Evolutionary conservation across 2,329 filamentous ascomycete species (phyloP).

Genomic region (Diaporthe ampelina): DNA sequence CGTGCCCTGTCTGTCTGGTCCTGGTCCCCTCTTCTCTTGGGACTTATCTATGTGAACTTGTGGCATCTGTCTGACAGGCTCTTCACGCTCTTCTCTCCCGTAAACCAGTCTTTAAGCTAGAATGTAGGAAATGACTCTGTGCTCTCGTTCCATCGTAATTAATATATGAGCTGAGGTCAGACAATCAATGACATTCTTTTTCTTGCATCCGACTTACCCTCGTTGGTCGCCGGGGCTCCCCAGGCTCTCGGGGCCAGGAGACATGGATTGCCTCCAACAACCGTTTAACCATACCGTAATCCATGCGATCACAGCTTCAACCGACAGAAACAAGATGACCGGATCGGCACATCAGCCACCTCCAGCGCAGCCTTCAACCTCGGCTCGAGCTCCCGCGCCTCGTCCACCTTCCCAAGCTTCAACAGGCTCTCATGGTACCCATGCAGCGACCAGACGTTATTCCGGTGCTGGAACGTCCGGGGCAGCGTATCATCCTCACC

Average conservation of each 20-base stretch:
- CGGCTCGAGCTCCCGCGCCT: slow-evolving; percentile 54
- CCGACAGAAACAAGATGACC: slow-evolving; percentile 69
- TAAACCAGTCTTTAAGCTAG: not conserved
- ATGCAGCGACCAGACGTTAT: slow-evolving; percentile 82
- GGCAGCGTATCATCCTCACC: slow-evolving; percentile 72
- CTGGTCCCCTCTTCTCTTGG: not conserved
- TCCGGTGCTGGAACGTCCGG: slow-evolving; percentile 75
- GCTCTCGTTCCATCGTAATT: not conserved
- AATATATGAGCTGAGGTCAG: not conserved
- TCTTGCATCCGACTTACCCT: too few species aligned
- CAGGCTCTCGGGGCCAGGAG: not conserved
- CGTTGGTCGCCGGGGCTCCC: too few species aligned
- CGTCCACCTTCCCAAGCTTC: slow-evolving; percentile 61
- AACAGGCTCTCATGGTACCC: slow-evolving; percentile 79
- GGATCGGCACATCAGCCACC: slow-evolving; percentile 71
- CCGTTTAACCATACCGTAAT: not conserved
- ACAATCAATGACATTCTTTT: not conserved
- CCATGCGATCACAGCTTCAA: slow-evolving; percentile 13
- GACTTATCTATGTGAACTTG: not conserved
- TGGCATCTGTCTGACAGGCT: not conserved
- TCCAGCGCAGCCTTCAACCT: slow-evolving; percentile 66
- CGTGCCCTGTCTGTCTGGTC: not conserved
- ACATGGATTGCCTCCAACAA: not conserved
- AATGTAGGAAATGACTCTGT: not conserved
- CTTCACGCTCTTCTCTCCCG: not conserved